Base-by-base conservation (phyloP, 2,329 filamentous ascomycete genomes). In the Arthrobotrys sinensis region DNA sequence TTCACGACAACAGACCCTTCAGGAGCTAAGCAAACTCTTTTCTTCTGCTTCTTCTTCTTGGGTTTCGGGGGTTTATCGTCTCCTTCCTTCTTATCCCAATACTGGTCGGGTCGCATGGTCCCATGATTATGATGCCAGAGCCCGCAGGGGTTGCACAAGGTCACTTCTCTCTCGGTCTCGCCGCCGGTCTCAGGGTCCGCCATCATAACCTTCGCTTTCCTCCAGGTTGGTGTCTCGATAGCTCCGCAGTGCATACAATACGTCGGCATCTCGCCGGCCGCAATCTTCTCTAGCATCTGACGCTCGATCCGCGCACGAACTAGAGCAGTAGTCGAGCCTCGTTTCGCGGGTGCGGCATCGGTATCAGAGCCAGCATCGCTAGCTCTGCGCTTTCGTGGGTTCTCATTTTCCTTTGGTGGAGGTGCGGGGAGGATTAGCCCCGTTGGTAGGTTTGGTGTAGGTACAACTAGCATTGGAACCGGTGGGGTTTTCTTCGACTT, bases 191-290 rank as follows among this genome's bases (percentile, higher is more conserved):
- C 87, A 0, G 67, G 72, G 60, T 81, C 80, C 36, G 73, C 75
- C 62, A 76, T 79, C 7, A 72, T 43, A 34, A 81, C 90, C 88
- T 92, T 97, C 11, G 96, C 93, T 82, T 95, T 96, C 77, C 96
- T 91, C 96, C 96, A 99, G 0, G 95, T 97, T 0, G 95, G 93
- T 0, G 96, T 99, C 82, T 98, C 93, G 72, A 99, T 97, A 5
- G 94, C 92, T 4, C 96, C 96, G 82, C 96, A 99, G 82, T 98
- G 97, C 80, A 89, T 89, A 84, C 96, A 99, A 82, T 91, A 98
- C 0, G 92, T 91, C 0, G 96, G 96, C 87, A 94, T 91, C 80
- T 94, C 89, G 4, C 96, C 96, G 68, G 90, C 90, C n/a, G 88
- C 88, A 67, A 98, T 90, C 89, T 70, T 88, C 57, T 73, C 69